Conservation (phyloP, 257 asterid genomes). For the Jaltomata sinuosa region DNA sequence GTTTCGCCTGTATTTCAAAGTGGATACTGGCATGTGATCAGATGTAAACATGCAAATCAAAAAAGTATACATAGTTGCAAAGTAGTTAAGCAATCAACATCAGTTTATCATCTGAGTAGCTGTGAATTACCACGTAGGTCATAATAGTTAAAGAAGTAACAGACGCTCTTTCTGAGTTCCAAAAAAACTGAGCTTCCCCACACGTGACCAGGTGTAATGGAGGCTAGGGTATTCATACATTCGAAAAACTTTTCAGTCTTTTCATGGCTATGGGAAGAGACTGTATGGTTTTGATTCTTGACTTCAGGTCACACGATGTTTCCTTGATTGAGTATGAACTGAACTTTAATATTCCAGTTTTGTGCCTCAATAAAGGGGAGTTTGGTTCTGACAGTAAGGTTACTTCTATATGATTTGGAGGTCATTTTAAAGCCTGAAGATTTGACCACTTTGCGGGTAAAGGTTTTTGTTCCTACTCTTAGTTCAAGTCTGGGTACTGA, state of each 20-base stretch:
- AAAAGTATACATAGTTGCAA: not conserved
- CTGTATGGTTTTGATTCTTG: not conserved
- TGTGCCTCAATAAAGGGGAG: not conserved
- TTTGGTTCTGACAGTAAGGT: not conserved
- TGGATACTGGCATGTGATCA: not conserved
- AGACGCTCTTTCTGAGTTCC: not conserved
- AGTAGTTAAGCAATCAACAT: not conserved
- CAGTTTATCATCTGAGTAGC: not conserved
- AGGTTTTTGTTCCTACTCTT: not conserved
- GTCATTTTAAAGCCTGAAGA: not conserved
- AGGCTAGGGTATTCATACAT: not conserved
- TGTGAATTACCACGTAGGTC: not conserved
- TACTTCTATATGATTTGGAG: not conserved
- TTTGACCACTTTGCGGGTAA: not conserved
- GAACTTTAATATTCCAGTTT: not conserved
- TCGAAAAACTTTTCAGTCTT: not conserved
- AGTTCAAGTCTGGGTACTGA: not conserved
- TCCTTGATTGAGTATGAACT: not conserved
- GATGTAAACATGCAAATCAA: not conserved
- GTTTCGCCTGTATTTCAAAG: slow-evolving; percentile 50
- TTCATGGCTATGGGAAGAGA: not conserved
- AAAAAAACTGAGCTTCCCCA: not conserved
- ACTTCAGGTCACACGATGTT: not conserved
- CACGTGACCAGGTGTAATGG: not conserved
- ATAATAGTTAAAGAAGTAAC: not conserved